Base-by-base conservation (phyloP, 108 stramenopile species). In the Skeletonema marinoi region DNA sequence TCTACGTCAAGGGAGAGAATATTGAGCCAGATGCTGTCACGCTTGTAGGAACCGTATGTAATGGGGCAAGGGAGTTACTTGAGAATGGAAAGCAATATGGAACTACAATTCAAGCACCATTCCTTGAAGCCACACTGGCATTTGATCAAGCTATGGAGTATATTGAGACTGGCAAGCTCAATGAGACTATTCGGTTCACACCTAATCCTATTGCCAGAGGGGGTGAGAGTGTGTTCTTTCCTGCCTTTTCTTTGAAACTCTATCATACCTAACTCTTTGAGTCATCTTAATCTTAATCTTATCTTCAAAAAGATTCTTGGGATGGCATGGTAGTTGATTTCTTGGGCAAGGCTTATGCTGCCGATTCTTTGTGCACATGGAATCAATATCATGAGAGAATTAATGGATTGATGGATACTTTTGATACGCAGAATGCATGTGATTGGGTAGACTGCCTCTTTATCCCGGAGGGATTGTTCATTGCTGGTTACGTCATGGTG, bases 41-140 rank as follows among this genome's bases (percentile, higher is more conserved):
- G 4, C 65, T 66, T 21, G 65, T 66, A 21, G 65, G 65, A 3
- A 66, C 65, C 33, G 65, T 66, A 32, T 66, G 65, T 38, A 66
- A 66, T 66, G 65, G 65, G 36, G 65, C 65, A 35, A 32, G 65
- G 19, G 65, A 66, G 36, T 35, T 66, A 21, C 65, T 66, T 38
- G 65, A 66, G 36, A 66, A 32, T 31, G 36, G 36, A 7, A n/a
- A 66, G 19, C 65, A 66, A n/a, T 19, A 35, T 11, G 39, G 39
- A 41, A 67, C 33, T 41, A 41, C 44, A 46, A 12, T 46, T 7
- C 44, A 46, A 46, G 44, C 44, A 14, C 44, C 44, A 3, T 46
- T 46, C 14, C 14, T 46, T 4, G 44, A 46, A 7, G 44, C 44
- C 3, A 7, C 44, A 7, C 7, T 46, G 44, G 44, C 3, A 46